Evolutionary conservation across 257 asterid species (phyloP).

Genomic region (Nicotiana knightiana): DNA sequence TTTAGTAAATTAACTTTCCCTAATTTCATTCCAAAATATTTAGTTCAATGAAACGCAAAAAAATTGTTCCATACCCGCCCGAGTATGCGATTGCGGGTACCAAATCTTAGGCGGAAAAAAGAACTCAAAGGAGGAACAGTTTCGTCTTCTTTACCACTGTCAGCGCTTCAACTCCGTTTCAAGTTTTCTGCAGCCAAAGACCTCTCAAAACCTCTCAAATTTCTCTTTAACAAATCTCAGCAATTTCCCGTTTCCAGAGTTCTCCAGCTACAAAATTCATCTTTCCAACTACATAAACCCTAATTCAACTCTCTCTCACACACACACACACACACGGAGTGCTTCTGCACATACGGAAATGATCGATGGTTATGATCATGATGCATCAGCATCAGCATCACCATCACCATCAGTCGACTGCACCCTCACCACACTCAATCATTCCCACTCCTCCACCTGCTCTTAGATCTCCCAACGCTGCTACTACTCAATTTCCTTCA

Average conservation of each 20-base stretch:
- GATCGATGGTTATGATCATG: conserved; percentile 27
- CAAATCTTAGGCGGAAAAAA: no score
- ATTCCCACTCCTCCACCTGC: conserved; percentile 19
- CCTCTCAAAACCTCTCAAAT: neutral
- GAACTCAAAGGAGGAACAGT: neutral
- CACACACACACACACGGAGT: neutral
- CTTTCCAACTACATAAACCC: neutral
- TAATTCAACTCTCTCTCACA: neutral
- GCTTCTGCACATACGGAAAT: conserved; percentile 7
- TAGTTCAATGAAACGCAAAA: no score
- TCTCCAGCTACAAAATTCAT: neutral
- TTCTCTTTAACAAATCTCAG: neutral
- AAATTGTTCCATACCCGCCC: no score
- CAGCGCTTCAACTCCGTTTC: neutral
- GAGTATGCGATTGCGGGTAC: no score
- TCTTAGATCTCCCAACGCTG: conserved; percentile 26
- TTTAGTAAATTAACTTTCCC: no score
- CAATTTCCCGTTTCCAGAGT: neutral
- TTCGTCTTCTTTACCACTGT: neutral
- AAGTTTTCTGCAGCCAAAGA: neutral
- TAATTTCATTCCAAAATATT: no score
- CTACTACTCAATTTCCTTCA: conserved; percentile 6
- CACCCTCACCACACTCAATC: conserved; percentile 18
- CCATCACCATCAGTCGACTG: conserved; percentile 2
- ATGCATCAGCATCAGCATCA: conserved; percentile 27